Evolutionary conservation across 2,329 filamentous ascomycete species (phyloP).

Genomic region (Penicillium griseofulvum): DNA sequence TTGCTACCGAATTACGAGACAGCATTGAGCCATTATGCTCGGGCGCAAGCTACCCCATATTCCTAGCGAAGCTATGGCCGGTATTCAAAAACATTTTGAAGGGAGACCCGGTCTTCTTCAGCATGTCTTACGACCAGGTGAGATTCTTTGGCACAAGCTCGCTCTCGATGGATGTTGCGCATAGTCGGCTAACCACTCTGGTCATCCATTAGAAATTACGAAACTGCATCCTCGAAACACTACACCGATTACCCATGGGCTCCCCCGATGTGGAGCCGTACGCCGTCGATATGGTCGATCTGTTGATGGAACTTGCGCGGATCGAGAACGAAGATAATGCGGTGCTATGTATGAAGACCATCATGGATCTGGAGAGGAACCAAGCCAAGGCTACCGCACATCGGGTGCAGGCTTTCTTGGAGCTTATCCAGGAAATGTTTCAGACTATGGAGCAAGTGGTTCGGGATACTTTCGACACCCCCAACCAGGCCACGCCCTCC

Average conservation of each 20-base stretch:
- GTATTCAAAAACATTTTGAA: constrained; percentile 82
- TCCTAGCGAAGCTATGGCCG: constrained; percentile 84
- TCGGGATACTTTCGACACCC: constrained; percentile 88
- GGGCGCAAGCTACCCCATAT: constrained; percentile 71
- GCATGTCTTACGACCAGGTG: constrained; percentile 85
- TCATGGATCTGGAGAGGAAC: constrained; percentile 93
- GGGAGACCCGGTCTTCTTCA: constrained; percentile 85
- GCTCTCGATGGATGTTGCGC: not conserved
- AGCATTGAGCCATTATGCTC: constrained; percentile 81
- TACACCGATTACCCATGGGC: constrained; percentile 77
- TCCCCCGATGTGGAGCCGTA: constrained; percentile 84
- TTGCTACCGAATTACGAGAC: constrained; percentile 84
- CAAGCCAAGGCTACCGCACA: constrained; percentile 77
- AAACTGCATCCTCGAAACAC: constrained; percentile 88
- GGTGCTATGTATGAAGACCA: constrained; percentile 95
- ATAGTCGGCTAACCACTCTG: constrained; percentile 2
- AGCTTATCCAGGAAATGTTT: constrained; percentile 92
- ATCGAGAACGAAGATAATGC: constrained; percentile 98
- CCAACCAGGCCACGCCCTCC: constrained; percentile 55
- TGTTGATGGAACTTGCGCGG: constrained; percentile 82
- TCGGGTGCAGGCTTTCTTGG: constrained; percentile 85
- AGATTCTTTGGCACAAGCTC: constrained; percentile 26
- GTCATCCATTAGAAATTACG: constrained; percentile 67
- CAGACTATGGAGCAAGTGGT: constrained; percentile 92
- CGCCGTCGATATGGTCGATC: constrained; percentile 82